Percentiles rank a stretch among this genome's conserved stretches.
Conservation (phyloP, 768 basidiomycete genomes). For the Pilatotrama ljubarskyi region DNA sequence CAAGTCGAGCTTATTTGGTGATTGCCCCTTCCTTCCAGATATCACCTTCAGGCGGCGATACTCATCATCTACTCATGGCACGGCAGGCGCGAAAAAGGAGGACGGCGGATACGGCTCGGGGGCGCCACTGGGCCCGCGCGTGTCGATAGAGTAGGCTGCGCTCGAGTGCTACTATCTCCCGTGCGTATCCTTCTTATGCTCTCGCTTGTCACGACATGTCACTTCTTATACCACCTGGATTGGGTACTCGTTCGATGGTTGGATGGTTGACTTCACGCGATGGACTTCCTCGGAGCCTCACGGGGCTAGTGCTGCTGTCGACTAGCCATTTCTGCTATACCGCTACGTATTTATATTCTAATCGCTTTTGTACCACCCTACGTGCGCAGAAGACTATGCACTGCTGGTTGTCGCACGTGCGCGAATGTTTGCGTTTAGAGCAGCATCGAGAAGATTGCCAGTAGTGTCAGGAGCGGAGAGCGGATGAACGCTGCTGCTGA, state of each 20-base stretch:
- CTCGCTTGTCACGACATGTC: slow-evolving; percentile 3
- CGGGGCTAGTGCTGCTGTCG: slow-evolving; percentile 4
- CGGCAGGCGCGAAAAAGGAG: slow-evolving; percentile 41
- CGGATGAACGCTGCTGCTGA: background rate
- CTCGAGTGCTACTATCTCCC: background rate
- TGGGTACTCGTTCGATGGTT: slow-evolving; percentile 2
- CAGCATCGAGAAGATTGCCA: background rate
- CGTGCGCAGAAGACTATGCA: background rate
- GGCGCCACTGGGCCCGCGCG: slow-evolving; percentile 56
- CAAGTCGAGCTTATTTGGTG: slow-evolving; percentile 38
- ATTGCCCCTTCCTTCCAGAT: slow-evolving; percentile 42
- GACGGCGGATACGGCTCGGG: slow-evolving; percentile 54
- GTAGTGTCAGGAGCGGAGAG: background rate
- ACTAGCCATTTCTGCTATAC: slow-evolving; percentile 2
- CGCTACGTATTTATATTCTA: slow-evolving; percentile 21
- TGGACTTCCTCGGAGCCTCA: background rate
- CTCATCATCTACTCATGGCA: slow-evolving; percentile 31
- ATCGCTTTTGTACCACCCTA: slow-evolving; percentile 10
- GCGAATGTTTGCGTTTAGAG: background rate
- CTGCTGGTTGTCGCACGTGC: background rate
- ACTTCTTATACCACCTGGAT: slow-evolving; percentile 3
- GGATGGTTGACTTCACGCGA: slow-evolving; percentile 10
- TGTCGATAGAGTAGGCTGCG: slow-evolving; percentile 70
- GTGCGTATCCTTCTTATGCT: background rate
- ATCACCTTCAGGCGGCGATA: slow-evolving; percentile 48